Evolutionary conservation across 2,329 filamentous ascomycete genomes (phyloP), one percentile per base, ranked within the genome.

Genomic region (Epichloe sibirici): DNA sequence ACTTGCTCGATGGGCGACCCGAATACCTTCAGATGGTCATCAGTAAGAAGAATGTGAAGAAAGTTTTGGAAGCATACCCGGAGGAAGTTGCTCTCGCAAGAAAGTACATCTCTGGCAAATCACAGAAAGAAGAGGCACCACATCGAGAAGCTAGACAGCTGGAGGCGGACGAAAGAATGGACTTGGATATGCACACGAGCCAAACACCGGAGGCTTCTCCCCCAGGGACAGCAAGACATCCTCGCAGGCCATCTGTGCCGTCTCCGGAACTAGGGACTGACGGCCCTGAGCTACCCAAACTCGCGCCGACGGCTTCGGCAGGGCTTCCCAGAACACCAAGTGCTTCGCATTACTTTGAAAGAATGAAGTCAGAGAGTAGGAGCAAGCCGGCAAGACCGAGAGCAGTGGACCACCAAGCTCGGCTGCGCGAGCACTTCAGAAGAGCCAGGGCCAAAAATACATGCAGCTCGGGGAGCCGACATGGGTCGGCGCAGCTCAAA

Each of bases 11-110:
- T 2, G 63, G 62, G 3, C 57, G 45, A 6, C 63, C 66, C 1
- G 38, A 63, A 0, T 73, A 63, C 56, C 60, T 51, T 6, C 55
- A 57, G 15, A 61, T 64, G 48, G 55, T 73, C 28, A 61, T 76
- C 9, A 67, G 61, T 3, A 64, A 59, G 34, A 53, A 57, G 11
- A 73, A 68, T 43, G 55, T 75, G 4, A 57, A 62, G 2, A 57
- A 58, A 11, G 64, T 73, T 5, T 57, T 71, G 11, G 55, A 59
- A 1, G 57, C 56, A 3, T 72, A 73, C 35, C 61, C 65, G 0
- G 57, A 65, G 2, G 63, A 71, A 46, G 64, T 66, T 5, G 57
- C 57, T 13, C 50, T 55, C 3, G 59, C 56, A 39, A 45, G 52
- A 35, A 13, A 35, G 25, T 45, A 46, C 23, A 52, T 52, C 23